Percentiles rank a stretch among this genome's conserved stretches.
These are phyloP conservation scores for Noccaea bulbosa DNA, from an alignment of 345 rosid genomes.

Conservation along the genomic window DNA sequence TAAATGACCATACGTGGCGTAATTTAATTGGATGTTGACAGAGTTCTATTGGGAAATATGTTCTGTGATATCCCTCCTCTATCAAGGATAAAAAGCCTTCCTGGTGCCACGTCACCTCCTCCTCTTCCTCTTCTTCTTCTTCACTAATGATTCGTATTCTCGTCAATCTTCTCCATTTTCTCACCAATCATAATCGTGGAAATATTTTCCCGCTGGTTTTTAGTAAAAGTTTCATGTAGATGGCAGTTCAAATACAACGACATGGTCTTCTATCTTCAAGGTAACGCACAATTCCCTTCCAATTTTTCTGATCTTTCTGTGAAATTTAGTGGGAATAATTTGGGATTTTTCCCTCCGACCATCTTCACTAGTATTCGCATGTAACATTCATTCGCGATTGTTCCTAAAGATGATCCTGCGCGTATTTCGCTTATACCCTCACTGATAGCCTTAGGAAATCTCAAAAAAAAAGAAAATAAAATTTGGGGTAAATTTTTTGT, in stretches of 20 bases:
- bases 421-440: background rate
- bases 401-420: conserved; percentile 13
- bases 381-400: background rate
- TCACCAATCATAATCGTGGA: conserved; percentile 38
- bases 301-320: background rate
- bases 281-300: conserved; percentile 37
- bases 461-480: no score
- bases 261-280: conserved; percentile 54
- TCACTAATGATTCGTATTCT: conserved; percentile 33
- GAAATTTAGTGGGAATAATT: background rate
- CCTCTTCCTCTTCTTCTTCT: background rate
- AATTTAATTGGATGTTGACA: background rate
- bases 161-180: conserved; percentile 37
- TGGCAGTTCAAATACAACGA: conserved; percentile 64
- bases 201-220: conserved; percentile 36
- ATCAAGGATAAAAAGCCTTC: conserved; percentile 42
- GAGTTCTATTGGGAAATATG: background rate
- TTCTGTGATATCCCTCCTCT: conserved; percentile 37
- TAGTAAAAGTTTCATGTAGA: conserved; percentile 33
- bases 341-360: background rate
- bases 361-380: background rate
- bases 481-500: no score
- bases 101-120: conserved; percentile 60
- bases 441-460: background rate
- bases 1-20: conserved; percentile 11